Base-by-base conservation (phyloP, 2,329 filamentous ascomycete genomes). In the Intubia oerlemansii region DNA sequence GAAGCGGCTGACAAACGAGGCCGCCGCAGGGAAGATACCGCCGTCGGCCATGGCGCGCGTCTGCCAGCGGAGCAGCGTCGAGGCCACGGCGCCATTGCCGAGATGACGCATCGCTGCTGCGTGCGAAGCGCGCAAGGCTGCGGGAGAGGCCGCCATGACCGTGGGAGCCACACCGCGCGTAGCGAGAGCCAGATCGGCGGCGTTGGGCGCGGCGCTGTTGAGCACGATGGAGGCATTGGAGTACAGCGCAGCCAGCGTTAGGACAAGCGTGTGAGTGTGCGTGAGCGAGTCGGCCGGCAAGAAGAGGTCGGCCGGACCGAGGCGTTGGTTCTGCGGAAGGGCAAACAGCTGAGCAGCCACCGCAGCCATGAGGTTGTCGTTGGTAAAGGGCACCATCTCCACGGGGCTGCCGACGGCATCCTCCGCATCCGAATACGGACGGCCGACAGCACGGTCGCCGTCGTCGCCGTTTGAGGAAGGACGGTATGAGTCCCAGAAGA, bases 321-420 rank as follows among this genome's bases (percentile, higher is more conserved):
- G 56, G 34, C 79, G 73, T 44, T 92, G 77, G 25, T 60, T 61
- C 16, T 69, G 63, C 8, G 84, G 81, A 20, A 95, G 54, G 5
- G 75, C 69, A 24, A 75, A 68, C 23, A 84, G 64, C 45, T 91
- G 69, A 11, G 73, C 75, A 19, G 77, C 75, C 36, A 85, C 67
- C 28, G 69, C 85, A n/a, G 88, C 65, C n/a, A 81, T 68, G n/a
- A 98, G 52, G 45, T 93, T 93, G 33, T 52, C 56, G 34, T 85
- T 75, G 1, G 73, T 76, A 52, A 91, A 92, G 39, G 79, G 68
- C 18, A 90, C 66, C 48, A 91, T 70, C 34, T 88, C 70, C 36
- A 67, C 66, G 22, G 57, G 47, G 5, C 57, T 52, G 36, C 49
- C 57, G 11, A 26, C 14, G 4, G 23, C 13, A 13, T 22, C 11